phyloP scores from a whole-genome alignment of 2,329 filamentous ascomycete genomes.

The Plenodomus tracheiphilus region DNA sequence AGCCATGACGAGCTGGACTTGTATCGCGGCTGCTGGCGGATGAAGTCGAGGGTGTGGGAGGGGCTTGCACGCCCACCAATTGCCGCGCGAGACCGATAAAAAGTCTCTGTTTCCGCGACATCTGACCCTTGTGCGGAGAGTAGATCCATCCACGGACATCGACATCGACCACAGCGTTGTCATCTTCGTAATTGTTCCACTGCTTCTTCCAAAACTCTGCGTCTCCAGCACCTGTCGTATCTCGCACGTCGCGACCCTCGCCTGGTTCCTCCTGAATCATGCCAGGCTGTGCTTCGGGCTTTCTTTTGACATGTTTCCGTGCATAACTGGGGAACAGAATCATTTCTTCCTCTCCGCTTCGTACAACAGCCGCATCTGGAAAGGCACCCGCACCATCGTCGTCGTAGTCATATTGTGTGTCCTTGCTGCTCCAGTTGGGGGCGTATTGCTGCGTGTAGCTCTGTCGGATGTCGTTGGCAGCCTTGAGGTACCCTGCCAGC shows the following conservation, averaged over 20 bases:
- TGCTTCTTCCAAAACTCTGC: conserved; percentile 76
- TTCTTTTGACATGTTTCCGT: conserved; percentile 65
- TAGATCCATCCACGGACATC: conserved; percentile 97
- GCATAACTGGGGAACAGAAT: conserved; percentile 94
- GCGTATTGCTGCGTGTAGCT: conserved; percentile 63
- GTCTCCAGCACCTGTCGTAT: conserved; percentile 58
- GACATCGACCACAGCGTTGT: conserved; percentile 86
- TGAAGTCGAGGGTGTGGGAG: conserved; percentile 47
- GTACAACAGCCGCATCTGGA: conserved; percentile 79
- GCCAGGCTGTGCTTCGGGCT: conserved; percentile 41
- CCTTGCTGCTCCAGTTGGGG: conserved; percentile 52
- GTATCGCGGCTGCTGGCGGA: conserved; percentile 50
- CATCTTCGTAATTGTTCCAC: conserved; percentile 79
- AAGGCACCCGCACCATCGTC: conserved; percentile 72
- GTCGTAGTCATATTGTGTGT: conserved; percentile 48
- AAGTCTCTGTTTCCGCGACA: conserved; percentile 84
- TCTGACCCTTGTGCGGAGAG: conserved; percentile 77
- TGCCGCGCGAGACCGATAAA: conserved; percentile 84
- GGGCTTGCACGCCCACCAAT: conserved; percentile 81
- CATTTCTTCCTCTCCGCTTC: conserved; percentile 85
- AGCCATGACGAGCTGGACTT: conserved; percentile 45
- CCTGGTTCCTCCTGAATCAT: conserved; percentile 45
- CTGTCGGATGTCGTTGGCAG: conserved; percentile 72
- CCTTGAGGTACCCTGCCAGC: conserved; percentile 72
- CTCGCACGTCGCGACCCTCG: conserved; percentile 47